A percentile compares a stretch with the other conserved stretches of the same genome.
phyloP scores from a whole-genome alignment of 352 stramenopile genomes.

The Phytophthora macrochlamydospora region DNA sequence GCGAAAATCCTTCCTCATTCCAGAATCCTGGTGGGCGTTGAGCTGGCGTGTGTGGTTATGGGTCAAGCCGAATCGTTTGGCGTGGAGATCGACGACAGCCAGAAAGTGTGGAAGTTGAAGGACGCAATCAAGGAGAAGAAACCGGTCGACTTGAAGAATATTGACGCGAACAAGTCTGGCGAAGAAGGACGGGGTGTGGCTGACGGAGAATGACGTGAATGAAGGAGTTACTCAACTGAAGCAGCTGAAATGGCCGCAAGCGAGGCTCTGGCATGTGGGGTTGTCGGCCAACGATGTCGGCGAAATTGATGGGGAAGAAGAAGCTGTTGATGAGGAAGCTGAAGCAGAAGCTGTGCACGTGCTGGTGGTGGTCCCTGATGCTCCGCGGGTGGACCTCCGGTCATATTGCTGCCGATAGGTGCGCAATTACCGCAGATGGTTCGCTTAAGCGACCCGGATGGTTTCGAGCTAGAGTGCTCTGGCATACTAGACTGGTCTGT shows the following conservation, averaged over 20 bases:
- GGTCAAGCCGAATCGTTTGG: neutral
- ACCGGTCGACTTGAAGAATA: neutral
- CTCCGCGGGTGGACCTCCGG: no score
- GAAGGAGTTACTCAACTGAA: no score
- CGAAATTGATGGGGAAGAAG: no score
- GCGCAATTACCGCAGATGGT: no score
- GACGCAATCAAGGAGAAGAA: slow-evolving; percentile 2
- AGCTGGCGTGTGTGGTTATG: neutral
- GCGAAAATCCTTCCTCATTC: neutral
- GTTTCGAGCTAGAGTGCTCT: no score
- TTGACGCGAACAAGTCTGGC: neutral
- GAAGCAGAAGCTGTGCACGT: neutral
- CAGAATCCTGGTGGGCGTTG: neutral
- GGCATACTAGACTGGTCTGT: slow-evolving; percentile 3
- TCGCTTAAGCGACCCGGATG: no score
- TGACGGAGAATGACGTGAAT: neutral
- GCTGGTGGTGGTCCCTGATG: neutral
- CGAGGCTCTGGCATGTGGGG: neutral
- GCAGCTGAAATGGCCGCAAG: neutral
- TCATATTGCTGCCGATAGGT: no score
- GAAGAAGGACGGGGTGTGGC: neutral
- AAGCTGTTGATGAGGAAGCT: neutral
- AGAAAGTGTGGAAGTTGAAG: neutral
- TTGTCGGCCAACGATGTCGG: no score
- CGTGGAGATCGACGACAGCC: slow-evolving; percentile 1